Conservation (phyloP, 345 rosid species). For the Hibiscus trionum region DNA sequence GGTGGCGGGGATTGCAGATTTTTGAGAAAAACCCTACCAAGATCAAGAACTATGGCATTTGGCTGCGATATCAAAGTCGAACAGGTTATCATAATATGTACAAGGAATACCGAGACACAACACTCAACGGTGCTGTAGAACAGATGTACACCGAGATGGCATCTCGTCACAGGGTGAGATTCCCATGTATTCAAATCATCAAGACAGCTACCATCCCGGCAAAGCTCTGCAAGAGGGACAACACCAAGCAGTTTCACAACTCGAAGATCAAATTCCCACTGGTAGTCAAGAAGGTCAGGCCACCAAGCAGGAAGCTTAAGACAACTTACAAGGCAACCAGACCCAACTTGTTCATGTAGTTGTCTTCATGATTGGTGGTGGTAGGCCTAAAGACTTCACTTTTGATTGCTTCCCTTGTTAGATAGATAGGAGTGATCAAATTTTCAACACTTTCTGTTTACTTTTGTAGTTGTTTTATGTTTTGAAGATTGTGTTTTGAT, state of each 20-base stretch:
- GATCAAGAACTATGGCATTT: constrained; percentile 53
- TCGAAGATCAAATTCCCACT: constrained; percentile 62
- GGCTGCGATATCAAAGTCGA: constrained; percentile 63
- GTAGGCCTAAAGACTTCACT: not conserved
- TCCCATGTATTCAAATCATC: constrained; percentile 61
- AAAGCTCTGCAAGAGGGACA: constrained; percentile 64
- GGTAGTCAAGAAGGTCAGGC: constrained; percentile 59
- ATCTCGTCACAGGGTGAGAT: constrained; percentile 54
- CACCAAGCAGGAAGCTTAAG: constrained; percentile 61
- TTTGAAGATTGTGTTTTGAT: not conserved
- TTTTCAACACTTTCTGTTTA: not conserved
- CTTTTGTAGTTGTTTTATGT: not conserved
- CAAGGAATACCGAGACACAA: constrained; percentile 54
- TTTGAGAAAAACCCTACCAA: constrained; percentile 57
- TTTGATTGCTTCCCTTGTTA: not conserved
- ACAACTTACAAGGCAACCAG: constrained; percentile 63
- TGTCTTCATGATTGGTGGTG: not conserved
- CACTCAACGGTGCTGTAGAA: constrained; percentile 57
- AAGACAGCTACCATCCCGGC: constrained; percentile 56
- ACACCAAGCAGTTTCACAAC: constrained; percentile 58
- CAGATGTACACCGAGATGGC: constrained; percentile 76
- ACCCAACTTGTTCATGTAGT: constrained; percentile 60
- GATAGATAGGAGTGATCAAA: not conserved
- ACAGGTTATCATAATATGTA: constrained; percentile 70
- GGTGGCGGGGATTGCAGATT: constrained; percentile 22